Base-by-base conservation (phyloP, 2,329 filamentous ascomycete species). In the Fusarium subglutinans region DNA sequence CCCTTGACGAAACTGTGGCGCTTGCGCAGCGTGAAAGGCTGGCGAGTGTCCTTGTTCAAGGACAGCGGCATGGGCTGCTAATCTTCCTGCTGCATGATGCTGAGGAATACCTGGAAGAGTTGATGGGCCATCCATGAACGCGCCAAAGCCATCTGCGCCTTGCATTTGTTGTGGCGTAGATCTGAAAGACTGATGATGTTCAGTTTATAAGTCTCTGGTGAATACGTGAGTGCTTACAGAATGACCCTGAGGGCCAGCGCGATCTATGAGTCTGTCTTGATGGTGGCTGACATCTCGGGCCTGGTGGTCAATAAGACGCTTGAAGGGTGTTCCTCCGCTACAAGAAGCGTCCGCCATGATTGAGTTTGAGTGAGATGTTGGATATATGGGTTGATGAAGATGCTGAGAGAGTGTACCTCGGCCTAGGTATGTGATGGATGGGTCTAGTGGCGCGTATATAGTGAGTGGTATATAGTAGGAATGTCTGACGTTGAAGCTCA, bases 321-420 rank as follows among this genome's bases (percentile, higher is more conserved):
- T 86, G 63, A 86, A 85, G 41, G 84, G 83, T 55, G 82, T 83
- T 6, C 80, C 79, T 40, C 83, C 84, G 69, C 83, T 83, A 70
- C 84, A 86, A 15, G 83, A 83, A 63, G 80, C 80, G 59, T 85
- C 83, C 43, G 83, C 80, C 84, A 86, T 86, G 61, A 33, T 55
- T 60, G 22, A 30, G 30, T 51, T 55, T 60, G 22, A 30, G 30
- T 54, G 26, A 51, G 24, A 35, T 45, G 44, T 18, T 51, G 28
- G 38, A n/a, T 35, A 26, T 30, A 57, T 44, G 44, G 35, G 38
- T 54, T 37, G 35, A 41, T 54, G 33, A 53, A 73, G 64, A 63
- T 33, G 20, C 26, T 47, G 55, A 28, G 50, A 64, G 24, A 43
- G 51, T 56, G 58, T 74, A 58, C 75, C 76, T 77, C 64, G 74